Evolutionary conservation across 371 early-diverging fungal genomes (phyloP), one percentile per base, ranked within the genome.

Genomic region (Conidiobolus incongruus): DNA sequence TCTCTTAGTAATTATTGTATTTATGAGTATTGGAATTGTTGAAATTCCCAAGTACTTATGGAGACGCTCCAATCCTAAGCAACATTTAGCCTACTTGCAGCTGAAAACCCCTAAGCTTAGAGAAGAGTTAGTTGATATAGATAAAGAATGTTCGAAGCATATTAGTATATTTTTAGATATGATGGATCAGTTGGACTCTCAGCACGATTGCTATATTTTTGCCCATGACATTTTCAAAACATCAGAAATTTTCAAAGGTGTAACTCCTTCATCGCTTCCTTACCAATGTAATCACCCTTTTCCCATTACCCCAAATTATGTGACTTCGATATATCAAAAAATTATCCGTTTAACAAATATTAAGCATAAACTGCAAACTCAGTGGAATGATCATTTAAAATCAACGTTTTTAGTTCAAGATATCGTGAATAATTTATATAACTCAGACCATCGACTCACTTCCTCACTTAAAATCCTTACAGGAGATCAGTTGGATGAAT

Each of bases 11-110:
- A 70, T 76, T 10, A 76, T 82, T 40, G 52, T 75, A 1, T 72
- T 86, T 54, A 71, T 90, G 71, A 82, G 87, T 1, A 79, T 81
- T 57, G 90, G 90, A 2, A 55, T 86, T 13, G 83, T 90, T 0
- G 72, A 78, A 13, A 60, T 85, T 2, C 90, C 90, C 22, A 63
- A 86, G 21, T 58, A 63, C 34, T 54, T 87, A 26, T 88, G 86
- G 85, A 66, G 61, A 44, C 51, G 59, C 2, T 66, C 73, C 11
- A 64, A 64, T 48, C 53, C 63, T 4, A 51, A 46, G 23, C 61
- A 63, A 17, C 62, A 61, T 16, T 56, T 86, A 23, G 35, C 56
- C 17, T 60, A 63, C 13, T 53, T 77, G 17, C 79, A 86, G 54
- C 52, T 59, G 40, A 58, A 62, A n/a, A 81, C 81, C 0, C 63